Base-by-base conservation (phyloP, 164 flowering plant genomes). In the Santalum album region DNA sequence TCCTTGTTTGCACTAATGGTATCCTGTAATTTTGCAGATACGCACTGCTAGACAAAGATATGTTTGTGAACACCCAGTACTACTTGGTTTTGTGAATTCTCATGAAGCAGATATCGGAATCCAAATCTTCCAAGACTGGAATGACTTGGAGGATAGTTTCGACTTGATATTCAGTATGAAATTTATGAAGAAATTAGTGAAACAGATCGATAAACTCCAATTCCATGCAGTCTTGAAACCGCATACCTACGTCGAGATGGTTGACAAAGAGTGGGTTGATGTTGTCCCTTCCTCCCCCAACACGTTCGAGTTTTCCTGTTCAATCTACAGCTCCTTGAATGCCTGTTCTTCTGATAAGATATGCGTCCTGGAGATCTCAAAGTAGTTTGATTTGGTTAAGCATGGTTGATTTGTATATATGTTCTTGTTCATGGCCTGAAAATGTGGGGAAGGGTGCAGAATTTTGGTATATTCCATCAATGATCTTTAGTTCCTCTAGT, bases 211-310 rank as follows among this genome's bases (percentile, higher is more conserved):
- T 25, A 69, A 75, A 52, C 79, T 79, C 35, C 75, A 74, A 51
- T 78, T 82, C 53, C 39, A 65, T 36, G 73, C 81, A 12, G 53
- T 68, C 9, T 58, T 61, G 21, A 69, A 55, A 57, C 42, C 46
- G 34, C 66, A 64, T 59, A 60, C 83, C 1, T 72, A 82, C 36
- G 76, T 79, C 11, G 75, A 77, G 76, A 58, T 60, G 75, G 76
- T 77, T 19, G 84, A 77, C 25, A 71, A 86, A 44, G 81, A 82
- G 44, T 91, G 96, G 96, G 68, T 83, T 43, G 76, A 80, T 46
- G 72, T 82, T 29, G 40, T 38, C 12, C 79, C 91, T n/a, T 49
- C 80, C 1, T 49, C 69, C 19, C 79, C 82, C 14, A 87, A 87
- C 79, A 82, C 98, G 9, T 80, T 72, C n/a, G 82, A 82, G 70